Evolutionary conservation across 768 basidiomycete genomes (phyloP).

Genomic region (Porphyrellus cyaneotinctus): DNA sequence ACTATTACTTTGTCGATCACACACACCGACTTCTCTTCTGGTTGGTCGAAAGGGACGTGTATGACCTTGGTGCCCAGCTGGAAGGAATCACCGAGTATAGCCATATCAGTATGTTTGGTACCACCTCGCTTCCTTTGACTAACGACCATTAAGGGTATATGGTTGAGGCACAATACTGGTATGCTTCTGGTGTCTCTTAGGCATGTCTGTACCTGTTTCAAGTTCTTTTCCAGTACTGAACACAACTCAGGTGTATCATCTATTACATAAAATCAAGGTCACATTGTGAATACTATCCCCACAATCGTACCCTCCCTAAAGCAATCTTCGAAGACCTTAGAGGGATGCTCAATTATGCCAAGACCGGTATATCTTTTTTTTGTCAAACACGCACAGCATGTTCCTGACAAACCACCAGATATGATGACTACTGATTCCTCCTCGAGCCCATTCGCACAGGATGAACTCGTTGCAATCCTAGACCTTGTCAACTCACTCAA

Average conservation of each 20-base stretch:
- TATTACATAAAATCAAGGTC: conserved; percentile 10
- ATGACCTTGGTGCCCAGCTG: neutral
- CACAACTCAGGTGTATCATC: neutral
- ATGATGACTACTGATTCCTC: conserved; percentile 18
- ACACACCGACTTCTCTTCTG: conserved; percentile 16
- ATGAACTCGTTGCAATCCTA: conserved; percentile 9
- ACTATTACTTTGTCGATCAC: conserved; percentile 21
- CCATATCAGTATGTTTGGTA: conserved; percentile 13
- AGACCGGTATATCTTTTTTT: conserved; percentile 4
- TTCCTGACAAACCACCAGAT: conserved; percentile 1
- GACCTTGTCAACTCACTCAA: conserved; percentile 9
- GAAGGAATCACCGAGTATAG: conserved; percentile 3
- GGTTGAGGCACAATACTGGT: conserved; percentile 15
- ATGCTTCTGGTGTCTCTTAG: neutral
- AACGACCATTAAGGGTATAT: conserved; percentile 8
- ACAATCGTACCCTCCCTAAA: conserved; percentile 1
- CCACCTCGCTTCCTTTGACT: neutral
- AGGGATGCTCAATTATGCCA: conserved; percentile 16
- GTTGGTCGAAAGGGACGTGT: neutral
- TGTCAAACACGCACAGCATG: neutral
- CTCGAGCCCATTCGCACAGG: neutral
- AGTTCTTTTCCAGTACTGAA: neutral
- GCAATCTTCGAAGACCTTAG: conserved; percentile 9
- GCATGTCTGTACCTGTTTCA: neutral
- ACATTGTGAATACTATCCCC: conserved; percentile 16